Conservation (phyloP, 345 rosid species). For the Linum trigynum region DNA sequence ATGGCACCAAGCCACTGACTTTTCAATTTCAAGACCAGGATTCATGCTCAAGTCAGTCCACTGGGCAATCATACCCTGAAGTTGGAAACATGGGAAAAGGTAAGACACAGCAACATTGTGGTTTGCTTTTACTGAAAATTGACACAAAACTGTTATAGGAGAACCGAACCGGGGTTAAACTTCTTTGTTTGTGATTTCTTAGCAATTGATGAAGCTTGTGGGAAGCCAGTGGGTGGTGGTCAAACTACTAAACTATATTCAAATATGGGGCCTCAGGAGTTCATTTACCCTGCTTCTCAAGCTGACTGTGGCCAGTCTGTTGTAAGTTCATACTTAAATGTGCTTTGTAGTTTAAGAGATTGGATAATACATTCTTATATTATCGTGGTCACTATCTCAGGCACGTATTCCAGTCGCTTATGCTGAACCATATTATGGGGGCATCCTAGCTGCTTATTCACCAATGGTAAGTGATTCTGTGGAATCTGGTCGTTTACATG, state of each 20-base stretch:
- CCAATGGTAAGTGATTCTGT: conserved; percentile 33
- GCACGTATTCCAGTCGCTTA: conserved; percentile 35
- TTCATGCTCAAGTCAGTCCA: conserved; percentile 59
- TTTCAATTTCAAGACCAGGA: conserved; percentile 57
- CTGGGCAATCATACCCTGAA: conserved; percentile 55
- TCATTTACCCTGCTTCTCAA: conserved; percentile 38
- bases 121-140: too few relatives aligned
- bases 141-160: too few relatives aligned
- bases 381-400: conserved; percentile 22
- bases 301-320: conserved; percentile 22
- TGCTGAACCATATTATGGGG: conserved; percentile 46
- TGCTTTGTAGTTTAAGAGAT: conserved; percentile 7
- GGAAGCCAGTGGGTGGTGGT: conserved; percentile 27
- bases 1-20: conserved; percentile 32
- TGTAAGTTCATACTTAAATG: conserved; percentile 24
- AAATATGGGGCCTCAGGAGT: conserved; percentile 36
- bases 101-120: conserved; percentile 20
- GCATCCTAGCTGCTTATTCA: conserved; percentile 35
- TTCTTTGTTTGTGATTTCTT: background rate
- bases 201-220: conserved; percentile 40
- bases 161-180: too few relatives aligned
- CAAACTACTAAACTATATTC: conserved; percentile 25
- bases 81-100: conserved; percentile 42
- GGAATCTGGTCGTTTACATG: conserved; percentile 1
- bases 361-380: conserved; percentile 13